Base-by-base conservation (phyloP, 148 eudicot species). In the Polygonum maritimum region DNA sequence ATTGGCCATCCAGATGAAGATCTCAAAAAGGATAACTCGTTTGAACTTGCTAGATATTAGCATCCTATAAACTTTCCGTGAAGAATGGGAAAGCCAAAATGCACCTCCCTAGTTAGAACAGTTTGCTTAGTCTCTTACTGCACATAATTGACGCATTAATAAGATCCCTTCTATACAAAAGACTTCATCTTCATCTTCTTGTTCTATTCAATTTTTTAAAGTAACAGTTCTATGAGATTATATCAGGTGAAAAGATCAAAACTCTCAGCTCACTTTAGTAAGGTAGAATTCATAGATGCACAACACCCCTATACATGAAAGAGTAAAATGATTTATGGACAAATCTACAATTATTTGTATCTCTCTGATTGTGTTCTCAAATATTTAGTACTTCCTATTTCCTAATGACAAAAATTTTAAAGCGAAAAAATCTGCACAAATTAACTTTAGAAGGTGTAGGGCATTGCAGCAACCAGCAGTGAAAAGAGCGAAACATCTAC, bases 111-210 rank as follows among this genome's bases (percentile, higher is more conserved):
- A 67, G 44, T 35, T 9, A 54, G 77, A 48, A 57, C 57, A 73
- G 75, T 35, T 47, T 73, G 71, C 36, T 67, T 67, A 16, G 40
- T 65, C 71, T 65, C 71, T 44, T 65, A 65, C 44, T 65, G 71
- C 52, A 73, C 48, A 39, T 73, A 47, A 22, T 47, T 73, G 16
- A 73, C 19, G 33, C 36, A 48, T 55, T 73, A 73, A 48, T 2
- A 73, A 73, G 55, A 70, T 44, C 2, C 41, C 36, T 35, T 65
- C 7, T 13, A 44, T 36, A 67, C 15, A 10, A 36, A 60, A 60
- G 14, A 19, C 33, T 19, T 26, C 31, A 26, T 26, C 33, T 19
- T n/a, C 35, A 22, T 31, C 44, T 18, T 67, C 71, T 15, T 36
- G 19, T 67, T 67, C 40, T 26, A 54, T 26, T 60, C 9, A 5